Base-by-base conservation (phyloP, 2,329 filamentous ascomycete genomes). In the Scedosporium aurantiacum region DNA sequence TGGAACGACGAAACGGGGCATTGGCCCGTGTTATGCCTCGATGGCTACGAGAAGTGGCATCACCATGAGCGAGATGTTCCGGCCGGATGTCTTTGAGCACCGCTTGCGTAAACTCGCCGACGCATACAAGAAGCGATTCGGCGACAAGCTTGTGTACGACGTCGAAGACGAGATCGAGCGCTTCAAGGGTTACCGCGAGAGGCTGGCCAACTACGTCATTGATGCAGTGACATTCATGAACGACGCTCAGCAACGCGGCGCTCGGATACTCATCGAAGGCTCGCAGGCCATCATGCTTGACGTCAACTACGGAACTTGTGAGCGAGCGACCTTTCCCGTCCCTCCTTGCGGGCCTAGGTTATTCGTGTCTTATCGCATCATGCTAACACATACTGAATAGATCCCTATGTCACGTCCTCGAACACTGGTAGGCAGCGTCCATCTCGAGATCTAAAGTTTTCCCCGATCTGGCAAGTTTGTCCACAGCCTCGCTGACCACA, bases 81-180 rank as follows among this genome's bases (percentile, higher is more conserved):
- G 88, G 69, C 79, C 83, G 70, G 76, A 81, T 47, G 70, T 79
- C 6, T 90, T 91, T 66, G 87, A 90, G 73, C 69, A 73, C 47
- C 88, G 88, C 72, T 74, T 91, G 52, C 79, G 85, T 47, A 74
- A 76, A 25, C 74, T 91, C 57, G 86, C 81, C 7, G 66, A 73
- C 5, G 84, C 82, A n/a, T 88, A 82, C 74, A 79, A 84, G 75
- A 85, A 87, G 75, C 78, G 86, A 59, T 91, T 84, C 67, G 87
- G 88, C 6, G 82, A 87, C 65, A 73, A 89, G 27, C 73, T 88
- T 61, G 70, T 83, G 65, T 83, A 84, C 70, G 84, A 91, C 64
- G 79, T 86, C 5, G 86, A 91, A 66, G 84, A 85, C 40, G 88
- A 91, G 74, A 80, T 91, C 65, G 71, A 70, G 18, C 76, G 77